Evolutionary conservation across 2,329 filamentous ascomycete species (phyloP), one percentile per base, ranked within the genome.

Genomic region (Aspergillus vadensis): DNA sequence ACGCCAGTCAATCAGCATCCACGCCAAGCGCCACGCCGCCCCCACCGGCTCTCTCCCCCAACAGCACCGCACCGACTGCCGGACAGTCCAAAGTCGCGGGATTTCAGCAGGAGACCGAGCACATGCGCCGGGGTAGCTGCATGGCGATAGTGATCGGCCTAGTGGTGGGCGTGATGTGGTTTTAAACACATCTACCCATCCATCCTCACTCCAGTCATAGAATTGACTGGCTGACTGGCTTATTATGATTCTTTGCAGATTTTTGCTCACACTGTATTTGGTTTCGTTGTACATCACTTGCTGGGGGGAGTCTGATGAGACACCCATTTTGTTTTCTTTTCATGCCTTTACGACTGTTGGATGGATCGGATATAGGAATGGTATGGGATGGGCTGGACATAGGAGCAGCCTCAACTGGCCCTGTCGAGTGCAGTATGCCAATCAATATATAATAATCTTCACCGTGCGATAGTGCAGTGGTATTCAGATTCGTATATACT

Each of bases 71-170:
- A 9, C 48, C 63, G 30, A 54, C 62, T 55, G 62, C 63, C 30
- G 68, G 69, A 19, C 61, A 69, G 55, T 61, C 68, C 17, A 68
- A 69, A 15, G 69, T 67, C 50, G 64, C 65, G 50, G 72, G 59
- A 5, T 57, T 67, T 47, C 60, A 69, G 43, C 65, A 61, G 50
- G 65, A 69, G 41, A 65, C 74, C 5, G 64, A 67, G 27, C 65
- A 73, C 30, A 64, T 72, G 47, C 71, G 69, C 38, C 41, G 53
- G 41, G 73, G 73, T 14, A 76, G 74, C 59, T 75, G 71, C 25
- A 76, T 76, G 74, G 74, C 74, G 30, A 70, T 76, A 47, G 72
- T 76, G 27, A 72, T 76, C 19, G 72, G 72, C 27, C 60, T 76
- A 32, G 71, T 76, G 6, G 73, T 61, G 4, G 74, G 74, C n/a